phyloP scores from a whole-genome alignment of 2,329 filamentous ascomycete species.

The Septoria linicola region DNA sequence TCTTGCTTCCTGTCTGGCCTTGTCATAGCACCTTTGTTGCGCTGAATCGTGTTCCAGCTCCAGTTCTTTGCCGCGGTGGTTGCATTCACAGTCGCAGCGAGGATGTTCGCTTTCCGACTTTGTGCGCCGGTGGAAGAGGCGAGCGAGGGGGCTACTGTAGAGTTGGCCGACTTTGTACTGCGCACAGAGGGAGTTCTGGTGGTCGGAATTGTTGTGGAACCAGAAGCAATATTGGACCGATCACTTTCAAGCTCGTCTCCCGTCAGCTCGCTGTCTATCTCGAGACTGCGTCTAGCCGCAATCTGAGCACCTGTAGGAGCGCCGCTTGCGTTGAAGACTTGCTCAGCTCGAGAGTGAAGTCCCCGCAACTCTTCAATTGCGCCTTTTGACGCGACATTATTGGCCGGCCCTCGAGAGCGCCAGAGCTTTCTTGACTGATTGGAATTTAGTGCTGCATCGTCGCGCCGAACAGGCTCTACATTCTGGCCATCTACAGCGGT shows the following conservation, averaged over 20 bases:
- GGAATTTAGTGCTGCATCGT: slow-evolving; percentile 25
- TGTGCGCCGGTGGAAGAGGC: slow-evolving; percentile 14
- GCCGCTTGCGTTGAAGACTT: not conserved
- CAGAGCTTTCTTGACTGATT: slow-evolving; percentile 22
- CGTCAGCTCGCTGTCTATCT: slow-evolving; percentile 1
- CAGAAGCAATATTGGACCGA: not conserved
- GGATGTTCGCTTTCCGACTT: slow-evolving; percentile 30
- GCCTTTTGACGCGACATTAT: slow-evolving; percentile 25
- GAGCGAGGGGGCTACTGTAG: slow-evolving; percentile 14
- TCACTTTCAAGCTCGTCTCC: not conserved
- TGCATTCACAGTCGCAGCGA: slow-evolving; percentile 37
- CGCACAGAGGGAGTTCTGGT: slow-evolving; percentile 17
- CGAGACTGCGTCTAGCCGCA: not conserved
- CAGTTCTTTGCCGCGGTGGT: slow-evolving; percentile 36
- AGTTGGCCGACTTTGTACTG: slow-evolving; percentile 19
- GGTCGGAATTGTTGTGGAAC: not conserved
- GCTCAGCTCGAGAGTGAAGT: slow-evolving; percentile 28
- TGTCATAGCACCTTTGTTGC: slow-evolving; percentile 17
- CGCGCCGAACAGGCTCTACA: slow-evolving; percentile 30
- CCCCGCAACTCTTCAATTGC: slow-evolving; percentile 35
- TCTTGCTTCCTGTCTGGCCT: slow-evolving; percentile 24
- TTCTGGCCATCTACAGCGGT: slow-evolving; percentile 34
- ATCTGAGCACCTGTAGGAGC: not conserved
- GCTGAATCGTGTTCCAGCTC: slow-evolving; percentile 35
- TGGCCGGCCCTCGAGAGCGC: slow-evolving; percentile 18